Base-by-base conservation (phyloP, 2,329 filamentous ascomycete species). In the Sarocladium brachiariae region DNA sequence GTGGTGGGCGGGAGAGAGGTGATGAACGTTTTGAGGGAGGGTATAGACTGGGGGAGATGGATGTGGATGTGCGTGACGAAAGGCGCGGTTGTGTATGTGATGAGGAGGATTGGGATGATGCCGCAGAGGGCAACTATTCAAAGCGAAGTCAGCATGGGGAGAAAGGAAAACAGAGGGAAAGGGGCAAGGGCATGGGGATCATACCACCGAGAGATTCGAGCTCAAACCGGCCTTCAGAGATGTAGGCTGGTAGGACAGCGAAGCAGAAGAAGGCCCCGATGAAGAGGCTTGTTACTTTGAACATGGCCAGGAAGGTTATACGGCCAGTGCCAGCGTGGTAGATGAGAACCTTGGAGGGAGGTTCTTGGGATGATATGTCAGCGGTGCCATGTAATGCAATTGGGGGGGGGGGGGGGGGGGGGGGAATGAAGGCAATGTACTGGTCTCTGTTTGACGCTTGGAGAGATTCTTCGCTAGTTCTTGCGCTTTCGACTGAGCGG, bases 21-120 rank as follows among this genome's bases (percentile, higher is more conserved):
- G 27, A 77, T 67, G 61, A 78, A 84, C 50, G 74, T 73, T 52
- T 74, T 66, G 19, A 86, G 69, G 47, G 77, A 1, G 83, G 86
- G 34, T 73, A 66, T 39, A 86, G 80, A 14, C 85, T 86, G 56
- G 77, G 89, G 89, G 2, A 91, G 72, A 19, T 78, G 77, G 47
- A 93, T 69, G 64, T 87, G 81, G 53, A 93, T 75, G 60, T 83
- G 82, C 35, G 82, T 81, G 7, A 92, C 86, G 60, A 86, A 87
- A 2, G 88, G 86, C 1, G 80, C 74, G 2, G 84, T 81, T 43
- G 77, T 77, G 63, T 82, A 85, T 31, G 77, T 72, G 19, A 89
- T 74, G 59, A 83, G 80, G 31, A 80, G 52, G 58, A 89, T 70
- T 2, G 88, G 88, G 8, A 86, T 65, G 33, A 84, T 63, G 57